Evolutionary conservation across 2,329 filamentous ascomycete genomes (phyloP).

Genomic region (Biscogniauxia sp.): DNA sequence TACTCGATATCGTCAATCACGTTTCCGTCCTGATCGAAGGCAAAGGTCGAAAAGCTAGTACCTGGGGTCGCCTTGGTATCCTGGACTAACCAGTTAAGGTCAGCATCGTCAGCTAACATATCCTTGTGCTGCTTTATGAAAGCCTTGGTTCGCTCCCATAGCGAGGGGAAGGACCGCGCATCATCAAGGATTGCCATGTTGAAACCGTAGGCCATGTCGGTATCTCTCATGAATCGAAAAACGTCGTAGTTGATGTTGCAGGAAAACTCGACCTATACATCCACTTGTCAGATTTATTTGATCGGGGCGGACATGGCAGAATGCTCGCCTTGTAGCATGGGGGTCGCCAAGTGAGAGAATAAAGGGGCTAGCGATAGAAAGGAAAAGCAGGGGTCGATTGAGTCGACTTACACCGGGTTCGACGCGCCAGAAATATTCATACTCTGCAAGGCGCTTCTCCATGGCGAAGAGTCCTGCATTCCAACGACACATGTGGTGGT

Average conservation of each 20-base stretch:
- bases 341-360: background rate
- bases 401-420: conserved; percentile 53
- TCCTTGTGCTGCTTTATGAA: conserved; percentile 46
- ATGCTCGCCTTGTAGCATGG: background rate
- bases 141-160: conserved; percentile 44
- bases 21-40: conserved; percentile 5
- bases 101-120: conserved; percentile 45
- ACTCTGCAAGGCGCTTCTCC: conserved; percentile 65
- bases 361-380: background rate
- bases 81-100: conserved; percentile 48
- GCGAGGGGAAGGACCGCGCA: conserved; percentile 39
- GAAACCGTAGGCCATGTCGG: conserved; percentile 75
- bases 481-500: conserved; percentile 79
- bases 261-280: conserved; percentile 50
- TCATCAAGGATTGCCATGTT: conserved; percentile 50
- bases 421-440: conserved; percentile 60
- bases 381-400: background rate
- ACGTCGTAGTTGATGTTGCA: conserved; percentile 76
- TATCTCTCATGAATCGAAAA: conserved; percentile 81
- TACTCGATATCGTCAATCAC: conserved; percentile 38
- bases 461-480: conserved; percentile 80
- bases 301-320: background rate
- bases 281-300: conserved; percentile 14
- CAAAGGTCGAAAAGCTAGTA: background rate
- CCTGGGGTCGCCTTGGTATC: conserved; percentile 16